phyloP scores from a whole-genome alignment of 2,329 filamentous ascomycete species.

The Hymenoscyphus fructigenus region DNA sequence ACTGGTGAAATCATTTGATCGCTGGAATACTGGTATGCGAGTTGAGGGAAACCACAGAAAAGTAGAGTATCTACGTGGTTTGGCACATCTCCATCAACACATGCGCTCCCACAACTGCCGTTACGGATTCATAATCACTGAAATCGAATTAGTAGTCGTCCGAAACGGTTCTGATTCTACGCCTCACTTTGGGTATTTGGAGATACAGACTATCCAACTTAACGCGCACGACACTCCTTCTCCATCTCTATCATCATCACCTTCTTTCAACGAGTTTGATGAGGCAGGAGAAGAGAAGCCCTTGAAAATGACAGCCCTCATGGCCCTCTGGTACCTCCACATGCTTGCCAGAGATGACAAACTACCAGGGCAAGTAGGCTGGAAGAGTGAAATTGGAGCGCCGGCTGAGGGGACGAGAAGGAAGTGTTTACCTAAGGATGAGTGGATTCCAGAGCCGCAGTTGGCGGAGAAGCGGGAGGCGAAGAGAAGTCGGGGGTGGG shows the following conservation, averaged over 20 bases:
- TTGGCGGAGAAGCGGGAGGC: slow-evolving; percentile 73
- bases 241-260: slow-evolving; percentile 22
- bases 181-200: slow-evolving; percentile 86
- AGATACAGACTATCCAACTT: slow-evolving; percentile 65
- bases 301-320: slow-evolving; percentile 69
- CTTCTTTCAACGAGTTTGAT: slow-evolving; percentile 17
- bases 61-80: slow-evolving; percentile 83
- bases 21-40: slow-evolving; percentile 95
- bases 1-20: slow-evolving; percentile 87
- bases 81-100: slow-evolving; percentile 81
- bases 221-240: slow-evolving; percentile 40
- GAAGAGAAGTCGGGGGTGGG: slow-evolving; percentile 72
- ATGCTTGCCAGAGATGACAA: slow-evolving; percentile 65
- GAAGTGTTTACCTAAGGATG: slow-evolving; percentile 67
- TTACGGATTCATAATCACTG: slow-evolving; percentile 94
- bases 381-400: slow-evolving; percentile 71
- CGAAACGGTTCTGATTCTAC: slow-evolving; percentile 71
- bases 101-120: slow-evolving; percentile 93
- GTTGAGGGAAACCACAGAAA: slow-evolving; percentile 80
- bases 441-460: slow-evolving; percentile 74
- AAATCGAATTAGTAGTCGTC: slow-evolving; percentile 90
- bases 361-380: slow-evolving; percentile 58
- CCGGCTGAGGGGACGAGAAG: slow-evolving; percentile 70
- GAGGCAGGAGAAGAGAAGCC: slow-evolving; percentile 41
- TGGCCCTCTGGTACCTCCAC: slow-evolving; percentile 77